A percentile compares a stretch with the other conserved stretches of the same genome.
These are phyloP conservation scores for Daldinia loculata DNA, from an alignment of 495 filamentous ascomycete species.

Conservation along the genomic window DNA sequence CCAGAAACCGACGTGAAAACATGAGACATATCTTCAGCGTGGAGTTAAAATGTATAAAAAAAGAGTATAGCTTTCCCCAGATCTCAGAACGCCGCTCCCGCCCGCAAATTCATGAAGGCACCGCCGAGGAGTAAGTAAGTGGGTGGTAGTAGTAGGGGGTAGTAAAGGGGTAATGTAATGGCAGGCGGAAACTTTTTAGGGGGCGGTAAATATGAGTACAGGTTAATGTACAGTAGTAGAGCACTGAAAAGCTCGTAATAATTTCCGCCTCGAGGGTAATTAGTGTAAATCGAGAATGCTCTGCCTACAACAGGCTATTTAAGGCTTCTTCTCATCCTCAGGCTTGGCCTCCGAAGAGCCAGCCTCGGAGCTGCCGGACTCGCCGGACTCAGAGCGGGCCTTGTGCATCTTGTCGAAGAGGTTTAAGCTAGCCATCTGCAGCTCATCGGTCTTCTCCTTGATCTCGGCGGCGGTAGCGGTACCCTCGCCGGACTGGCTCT, in stretches of 20 bases:
- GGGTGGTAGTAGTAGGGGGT: slow-evolving; percentile 17
- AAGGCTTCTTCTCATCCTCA: slow-evolving; percentile 70
- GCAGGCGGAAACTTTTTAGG: slow-evolving; percentile 2
- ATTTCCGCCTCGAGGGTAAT: slow-evolving; percentile 48
- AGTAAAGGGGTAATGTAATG: neutral
- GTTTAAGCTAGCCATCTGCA: slow-evolving; percentile 93
- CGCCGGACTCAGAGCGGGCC: slow-evolving; percentile 73
- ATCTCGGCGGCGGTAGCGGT: slow-evolving; percentile 85
- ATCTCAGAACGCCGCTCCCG: slow-evolving; percentile 61
- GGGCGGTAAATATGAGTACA: slow-evolving; percentile 57
- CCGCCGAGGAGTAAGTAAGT: slow-evolving; percentile 43
- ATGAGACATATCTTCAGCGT: slow-evolving; percentile 24
- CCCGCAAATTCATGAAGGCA: slow-evolving; percentile 45
- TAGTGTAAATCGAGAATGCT: slow-evolving; percentile 39
- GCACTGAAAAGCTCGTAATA: slow-evolving; percentile 24
- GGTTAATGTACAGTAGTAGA: slow-evolving; percentile 46
- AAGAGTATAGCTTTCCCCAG: slow-evolving; percentile 47
- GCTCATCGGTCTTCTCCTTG: slow-evolving; percentile 97
- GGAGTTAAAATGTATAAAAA: slow-evolving; percentile 29
- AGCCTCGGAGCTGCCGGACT: slow-evolving; percentile 50
- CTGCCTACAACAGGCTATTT: slow-evolving; percentile 44
- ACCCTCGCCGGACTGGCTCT: slow-evolving; percentile 94
- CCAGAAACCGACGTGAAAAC: slow-evolving; percentile 33
- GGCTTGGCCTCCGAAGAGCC: slow-evolving; percentile 80
- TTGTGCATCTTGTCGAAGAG: slow-evolving; percentile 99